Conservation (phyloP, 2,329 filamentous ascomycete species). For the Paecilomyces sp. region DNA sequence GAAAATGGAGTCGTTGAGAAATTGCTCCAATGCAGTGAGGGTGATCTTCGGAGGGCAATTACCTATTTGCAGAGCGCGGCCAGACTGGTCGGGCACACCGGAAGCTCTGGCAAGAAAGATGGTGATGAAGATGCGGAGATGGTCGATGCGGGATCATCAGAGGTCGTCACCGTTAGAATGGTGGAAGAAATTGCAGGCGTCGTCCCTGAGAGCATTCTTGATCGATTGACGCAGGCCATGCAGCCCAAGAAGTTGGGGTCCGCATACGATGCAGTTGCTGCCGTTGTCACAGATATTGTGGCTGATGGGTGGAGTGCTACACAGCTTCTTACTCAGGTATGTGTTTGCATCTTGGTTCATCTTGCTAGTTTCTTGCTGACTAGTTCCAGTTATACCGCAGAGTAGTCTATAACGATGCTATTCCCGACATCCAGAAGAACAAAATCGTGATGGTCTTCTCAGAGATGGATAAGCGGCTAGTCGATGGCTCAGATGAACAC, state of each 20-base stretch:
- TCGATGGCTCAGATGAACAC: slow-evolving; percentile 94
- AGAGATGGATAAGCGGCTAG: slow-evolving; percentile 85
- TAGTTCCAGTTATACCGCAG: slow-evolving; percentile 55
- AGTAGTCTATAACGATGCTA: slow-evolving; percentile 74
- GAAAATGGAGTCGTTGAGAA: slow-evolving; percentile 76
- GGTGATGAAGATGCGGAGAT: slow-evolving; percentile 54
- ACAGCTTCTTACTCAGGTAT: slow-evolving; percentile 74
- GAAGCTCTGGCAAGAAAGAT: slow-evolving; percentile 37
- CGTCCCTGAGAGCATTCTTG: slow-evolving; percentile 69
- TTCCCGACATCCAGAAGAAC: slow-evolving; percentile 81
- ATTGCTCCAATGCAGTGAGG: slow-evolving; percentile 80
- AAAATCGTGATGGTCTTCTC: slow-evolving; percentile 85
- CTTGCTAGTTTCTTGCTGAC: neutral
- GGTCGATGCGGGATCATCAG: slow-evolving; percentile 45
- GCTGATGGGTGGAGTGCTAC: slow-evolving; percentile 95
- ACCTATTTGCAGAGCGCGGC: slow-evolving; percentile 95
- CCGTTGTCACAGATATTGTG: slow-evolving; percentile 80
- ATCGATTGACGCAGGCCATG: slow-evolving; percentile 65
- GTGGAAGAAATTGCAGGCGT: slow-evolving; percentile 96
- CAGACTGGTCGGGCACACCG: slow-evolving; percentile 64
- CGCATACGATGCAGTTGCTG: slow-evolving; percentile 67
- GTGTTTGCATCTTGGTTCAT: slow-evolving; percentile 10
- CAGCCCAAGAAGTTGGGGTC: slow-evolving; percentile 59
- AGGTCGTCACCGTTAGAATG: slow-evolving; percentile 63
- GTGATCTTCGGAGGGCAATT: slow-evolving; percentile 91